These are phyloP conservation scores for Crassisporium funariophilum DNA, from an alignment of 768 basidiomycete genomes.

Conservation along the genomic window DNA sequence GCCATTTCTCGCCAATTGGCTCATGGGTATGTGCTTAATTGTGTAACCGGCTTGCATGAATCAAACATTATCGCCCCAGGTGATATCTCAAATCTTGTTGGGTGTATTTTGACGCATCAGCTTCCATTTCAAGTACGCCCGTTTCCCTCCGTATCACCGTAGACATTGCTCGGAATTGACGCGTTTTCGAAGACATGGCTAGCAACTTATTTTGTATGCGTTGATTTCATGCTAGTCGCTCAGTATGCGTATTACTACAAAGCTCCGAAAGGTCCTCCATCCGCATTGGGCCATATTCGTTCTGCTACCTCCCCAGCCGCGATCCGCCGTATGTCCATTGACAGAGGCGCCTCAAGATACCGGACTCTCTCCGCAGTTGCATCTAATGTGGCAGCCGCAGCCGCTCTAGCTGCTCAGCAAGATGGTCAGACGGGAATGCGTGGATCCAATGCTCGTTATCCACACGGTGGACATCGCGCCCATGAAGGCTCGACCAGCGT, in stretches of 20 bases:
- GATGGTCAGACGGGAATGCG: constrained; percentile 46
- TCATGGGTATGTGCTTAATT: constrained; percentile 60
- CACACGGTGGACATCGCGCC: constrained; percentile 6
- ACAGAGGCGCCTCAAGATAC: constrained; percentile 60
- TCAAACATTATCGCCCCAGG: constrained; percentile 45
- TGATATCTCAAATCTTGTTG: constrained; percentile 90
- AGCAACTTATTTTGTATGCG: constrained; percentile 85
- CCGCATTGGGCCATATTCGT: constrained; percentile 36
- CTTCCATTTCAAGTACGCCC: constrained; percentile 87
- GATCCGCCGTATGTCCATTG: constrained; percentile 50
- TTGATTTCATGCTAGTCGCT: constrained; percentile 73
- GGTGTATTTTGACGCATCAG: constrained; percentile 89
- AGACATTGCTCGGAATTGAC: constrained; percentile 11
- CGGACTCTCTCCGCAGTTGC: constrained; percentile 70
- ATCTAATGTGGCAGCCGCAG: constrained; percentile 71
- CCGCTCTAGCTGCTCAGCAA: constrained; percentile 67
- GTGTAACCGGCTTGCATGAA: constrained; percentile 4
- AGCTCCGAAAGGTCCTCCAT: constrained; percentile 35
- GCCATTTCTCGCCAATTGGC: constrained; percentile 93
- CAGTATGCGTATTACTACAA: constrained; percentile 83
- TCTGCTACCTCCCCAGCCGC: constrained; percentile 42
- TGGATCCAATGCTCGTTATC: constrained; percentile 7
- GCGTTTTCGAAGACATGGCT: constrained; percentile 69
- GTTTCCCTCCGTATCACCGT: background rate
- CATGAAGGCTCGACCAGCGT: constrained; percentile 5